A percentile compares a stretch with the other conserved stretches of the same genome.
Conservation (phyloP, 768 basidiomycete species). For the Cyclocybe aegerita region DNA sequence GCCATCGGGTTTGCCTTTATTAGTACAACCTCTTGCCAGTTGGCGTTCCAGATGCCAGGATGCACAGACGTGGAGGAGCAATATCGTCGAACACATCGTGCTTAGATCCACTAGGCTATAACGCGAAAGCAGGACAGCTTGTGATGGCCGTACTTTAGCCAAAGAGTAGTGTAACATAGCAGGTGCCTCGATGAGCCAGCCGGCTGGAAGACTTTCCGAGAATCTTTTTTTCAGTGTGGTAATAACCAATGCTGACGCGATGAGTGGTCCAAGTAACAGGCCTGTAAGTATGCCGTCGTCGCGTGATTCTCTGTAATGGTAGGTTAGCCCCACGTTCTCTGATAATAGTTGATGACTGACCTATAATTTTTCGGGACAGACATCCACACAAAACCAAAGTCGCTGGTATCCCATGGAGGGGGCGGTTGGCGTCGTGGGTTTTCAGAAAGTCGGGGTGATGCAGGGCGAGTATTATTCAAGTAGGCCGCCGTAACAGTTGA, state of each 20-base stretch:
- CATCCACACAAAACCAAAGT: slow-evolving; percentile 84
- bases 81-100: slow-evolving; percentile 76
- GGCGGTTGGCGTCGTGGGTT: slow-evolving; percentile 37
- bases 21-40: slow-evolving; percentile 30
- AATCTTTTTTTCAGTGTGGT: slow-evolving; percentile 40
- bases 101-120: slow-evolving; percentile 77
- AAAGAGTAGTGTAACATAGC: slow-evolving; percentile 45
- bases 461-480: slow-evolving; percentile 21
- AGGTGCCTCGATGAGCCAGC: slow-evolving; percentile 82
- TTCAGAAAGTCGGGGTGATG: slow-evolving; percentile 45
- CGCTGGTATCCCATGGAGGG: slow-evolving; percentile 38
- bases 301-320: slow-evolving; percentile 55
- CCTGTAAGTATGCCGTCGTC: slow-evolving; percentile 89
- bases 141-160: slow-evolving; percentile 41
- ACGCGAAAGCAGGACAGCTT: slow-evolving; percentile 66
- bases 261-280: slow-evolving; percentile 79
- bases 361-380: slow-evolving; percentile 87
- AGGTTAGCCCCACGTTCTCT: slow-evolving; percentile 6
- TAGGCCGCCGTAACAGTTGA: slow-evolving; percentile 12
- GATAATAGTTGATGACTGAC: slow-evolving; percentile 31
- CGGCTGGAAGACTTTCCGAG: slow-evolving; percentile 43
- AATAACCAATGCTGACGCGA: slow-evolving; percentile 67
- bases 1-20: slow-evolving; percentile 48
- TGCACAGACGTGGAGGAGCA: slow-evolving; percentile 76
- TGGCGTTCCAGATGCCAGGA: slow-evolving; percentile 73